These are phyloP conservation scores for Suillus fuscotomentosus DNA, from an alignment of 768 basidiomycete genomes.

Conservation along the genomic window DNA sequence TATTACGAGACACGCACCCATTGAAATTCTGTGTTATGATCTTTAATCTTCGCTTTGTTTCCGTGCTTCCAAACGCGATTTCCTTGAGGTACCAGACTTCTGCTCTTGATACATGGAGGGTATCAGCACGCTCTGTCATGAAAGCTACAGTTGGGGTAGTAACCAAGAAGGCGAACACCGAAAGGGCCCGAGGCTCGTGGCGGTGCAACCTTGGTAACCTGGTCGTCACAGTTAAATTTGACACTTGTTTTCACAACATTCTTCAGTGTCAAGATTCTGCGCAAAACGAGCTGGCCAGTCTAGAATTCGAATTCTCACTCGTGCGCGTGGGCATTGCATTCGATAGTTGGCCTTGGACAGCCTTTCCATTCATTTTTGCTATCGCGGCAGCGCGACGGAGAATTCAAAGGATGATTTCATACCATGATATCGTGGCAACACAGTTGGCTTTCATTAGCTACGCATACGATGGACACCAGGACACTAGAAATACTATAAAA, in stretches of 20 bases:
- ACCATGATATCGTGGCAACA: no score
- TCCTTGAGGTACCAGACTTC: slow-evolving; percentile 82
- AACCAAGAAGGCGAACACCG: neutral
- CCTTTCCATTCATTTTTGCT: no score
- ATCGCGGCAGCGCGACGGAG: no score
- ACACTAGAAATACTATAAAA: no score
- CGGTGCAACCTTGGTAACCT: neutral
- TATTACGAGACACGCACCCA: slow-evolving; percentile 48
- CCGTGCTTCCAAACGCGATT: slow-evolving; percentile 47
- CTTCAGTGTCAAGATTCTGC: no score
- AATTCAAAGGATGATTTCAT: no score
- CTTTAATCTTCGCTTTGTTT: slow-evolving; percentile 38
- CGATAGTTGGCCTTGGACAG: no score
- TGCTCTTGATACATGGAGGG: slow-evolving; percentile 25
- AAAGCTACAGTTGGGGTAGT: neutral
- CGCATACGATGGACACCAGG: no score
- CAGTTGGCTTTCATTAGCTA: no score
- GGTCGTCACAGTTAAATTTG: neutral
- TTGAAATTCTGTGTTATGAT: slow-evolving; percentile 85
- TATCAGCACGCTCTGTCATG: slow-evolving; percentile 18
- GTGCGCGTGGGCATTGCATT: no score
- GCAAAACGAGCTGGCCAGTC: no score
- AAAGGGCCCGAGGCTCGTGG: neutral
- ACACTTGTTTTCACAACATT: neutral
- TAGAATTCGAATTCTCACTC: no score